These are phyloP conservation scores for Botrytis cinerea DNA, from an alignment of 2,329 filamentous ascomycete genomes.

Conservation along the genomic window DNA sequence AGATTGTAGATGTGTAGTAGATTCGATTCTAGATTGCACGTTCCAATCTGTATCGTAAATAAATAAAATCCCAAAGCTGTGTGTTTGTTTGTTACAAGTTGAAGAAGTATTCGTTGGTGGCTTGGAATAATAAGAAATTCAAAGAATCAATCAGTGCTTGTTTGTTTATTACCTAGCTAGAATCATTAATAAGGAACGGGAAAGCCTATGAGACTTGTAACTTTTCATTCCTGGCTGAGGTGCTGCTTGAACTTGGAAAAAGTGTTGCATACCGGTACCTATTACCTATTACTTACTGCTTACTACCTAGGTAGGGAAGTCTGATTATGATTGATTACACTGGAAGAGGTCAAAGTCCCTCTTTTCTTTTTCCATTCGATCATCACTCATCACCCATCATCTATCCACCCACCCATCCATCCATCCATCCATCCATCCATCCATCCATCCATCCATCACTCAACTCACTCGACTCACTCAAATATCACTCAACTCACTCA, in stretches of 20 bases:
- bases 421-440: background rate
- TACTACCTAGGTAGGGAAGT: background rate
- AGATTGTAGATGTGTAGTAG: no score
- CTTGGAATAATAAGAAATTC: background rate
- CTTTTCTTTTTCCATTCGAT: background rate
- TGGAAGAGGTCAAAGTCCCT: background rate
- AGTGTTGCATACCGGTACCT: background rate
- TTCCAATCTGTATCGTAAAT: background rate
- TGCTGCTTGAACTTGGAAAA: background rate
- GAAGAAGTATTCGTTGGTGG: slow-evolving; percentile 24
- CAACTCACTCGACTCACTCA: background rate
- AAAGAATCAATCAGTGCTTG: background rate
- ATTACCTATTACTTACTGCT: background rate
- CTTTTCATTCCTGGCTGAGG: background rate
- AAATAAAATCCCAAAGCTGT: background rate
- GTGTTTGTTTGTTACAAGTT: slow-evolving; percentile 6
- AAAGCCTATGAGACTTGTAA: slow-evolving; percentile 5
- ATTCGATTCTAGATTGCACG: no score
- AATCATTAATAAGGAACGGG: background rate
- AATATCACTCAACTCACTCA: background rate
- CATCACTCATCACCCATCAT: background rate
- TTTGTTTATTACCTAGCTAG: background rate
- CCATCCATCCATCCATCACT: no score
- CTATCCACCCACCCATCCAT: background rate
- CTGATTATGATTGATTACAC: background rate